These are phyloP conservation scores for Flaveria brownii DNA, from an alignment of 129 eudicot species.

Conservation along the genomic window DNA sequence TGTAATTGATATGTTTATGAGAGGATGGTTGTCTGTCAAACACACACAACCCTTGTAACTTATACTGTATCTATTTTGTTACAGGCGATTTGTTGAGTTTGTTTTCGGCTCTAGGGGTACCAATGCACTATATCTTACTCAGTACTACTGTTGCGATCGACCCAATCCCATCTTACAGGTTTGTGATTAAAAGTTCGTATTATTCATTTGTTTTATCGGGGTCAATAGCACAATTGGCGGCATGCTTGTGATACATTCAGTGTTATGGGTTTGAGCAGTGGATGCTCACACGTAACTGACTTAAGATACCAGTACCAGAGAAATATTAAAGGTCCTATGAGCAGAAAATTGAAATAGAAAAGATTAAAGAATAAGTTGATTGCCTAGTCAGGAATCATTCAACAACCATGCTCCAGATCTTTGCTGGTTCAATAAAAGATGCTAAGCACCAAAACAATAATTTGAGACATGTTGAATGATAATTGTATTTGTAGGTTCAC, in stretches of 20 bases:
- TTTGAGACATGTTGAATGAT: background rate
- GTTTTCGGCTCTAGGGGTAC: constrained; percentile 70
- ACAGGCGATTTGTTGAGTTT: constrained; percentile 64
- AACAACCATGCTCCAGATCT: too few species aligned
- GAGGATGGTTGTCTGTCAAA: background rate
- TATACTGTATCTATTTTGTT: constrained; percentile 1
- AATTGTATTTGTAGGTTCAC: background rate
- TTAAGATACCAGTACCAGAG: too few species aligned
- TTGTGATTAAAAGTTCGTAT: background rate
- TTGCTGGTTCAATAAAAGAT: too few species aligned
- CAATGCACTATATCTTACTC: constrained; percentile 58
- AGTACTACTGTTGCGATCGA: constrained; percentile 88
- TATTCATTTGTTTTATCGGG: background rate
- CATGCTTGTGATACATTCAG: background rate
- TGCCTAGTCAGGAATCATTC: too few species aligned
- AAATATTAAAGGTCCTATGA: too few species aligned
- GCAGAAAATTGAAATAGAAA: too few species aligned
- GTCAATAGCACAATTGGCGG: background rate
- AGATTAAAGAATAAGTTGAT: too few species aligned
- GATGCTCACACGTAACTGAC: background rate
- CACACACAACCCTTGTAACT: background rate
- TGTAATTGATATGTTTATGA: background rate
- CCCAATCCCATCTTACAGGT: constrained; percentile 95
- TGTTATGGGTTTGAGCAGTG: background rate
- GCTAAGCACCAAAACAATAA: too few species aligned